Conservation (phyloP, 2,329 filamentous ascomycete species). For the Thielaviopsis punctulata region DNA sequence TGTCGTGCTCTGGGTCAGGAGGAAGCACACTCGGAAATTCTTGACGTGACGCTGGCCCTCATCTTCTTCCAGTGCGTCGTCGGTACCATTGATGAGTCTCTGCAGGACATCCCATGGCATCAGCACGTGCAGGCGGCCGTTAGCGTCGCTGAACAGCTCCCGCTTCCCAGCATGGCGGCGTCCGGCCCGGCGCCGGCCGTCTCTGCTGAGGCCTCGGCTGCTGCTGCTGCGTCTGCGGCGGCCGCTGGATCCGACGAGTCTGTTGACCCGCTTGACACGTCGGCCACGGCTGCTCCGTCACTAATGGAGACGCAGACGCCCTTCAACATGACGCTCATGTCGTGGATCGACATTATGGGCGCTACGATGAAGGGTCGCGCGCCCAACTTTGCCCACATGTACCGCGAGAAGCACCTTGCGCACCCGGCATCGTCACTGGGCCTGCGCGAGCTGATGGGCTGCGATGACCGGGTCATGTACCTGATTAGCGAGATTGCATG, state of each 20-base stretch:
- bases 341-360: constrained; percentile 95
- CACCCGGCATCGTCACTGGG: constrained; percentile 44
- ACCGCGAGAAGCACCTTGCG: constrained; percentile 81
- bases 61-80: constrained; percentile 94
- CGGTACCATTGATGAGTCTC: constrained; percentile 64
- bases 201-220: constrained; percentile 13
- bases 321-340: constrained; percentile 87
- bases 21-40: constrained; percentile 68
- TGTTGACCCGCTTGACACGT: background rate
- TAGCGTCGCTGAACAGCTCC: constrained; percentile 69
- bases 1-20: constrained; percentile 69
- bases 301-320: constrained; percentile 37
- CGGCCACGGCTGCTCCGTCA: background rate
- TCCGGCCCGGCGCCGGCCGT: constrained; percentile 22
- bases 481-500: constrained; percentile 95
- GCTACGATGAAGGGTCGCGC: constrained; percentile 78
- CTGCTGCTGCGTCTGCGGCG: background rate
- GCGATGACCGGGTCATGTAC: constrained; percentile 94
- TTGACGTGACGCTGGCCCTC: constrained; percentile 84
- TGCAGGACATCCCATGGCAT: constrained; percentile 90
- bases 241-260: background rate
- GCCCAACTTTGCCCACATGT: constrained; percentile 83
- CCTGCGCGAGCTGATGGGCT: constrained; percentile 87
- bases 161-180: constrained; percentile 34
- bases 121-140: constrained; percentile 89